phyloP scores from a whole-genome alignment of 2,329 filamentous ascomycete genomes.

The Fusarium oligoseptatum region DNA sequence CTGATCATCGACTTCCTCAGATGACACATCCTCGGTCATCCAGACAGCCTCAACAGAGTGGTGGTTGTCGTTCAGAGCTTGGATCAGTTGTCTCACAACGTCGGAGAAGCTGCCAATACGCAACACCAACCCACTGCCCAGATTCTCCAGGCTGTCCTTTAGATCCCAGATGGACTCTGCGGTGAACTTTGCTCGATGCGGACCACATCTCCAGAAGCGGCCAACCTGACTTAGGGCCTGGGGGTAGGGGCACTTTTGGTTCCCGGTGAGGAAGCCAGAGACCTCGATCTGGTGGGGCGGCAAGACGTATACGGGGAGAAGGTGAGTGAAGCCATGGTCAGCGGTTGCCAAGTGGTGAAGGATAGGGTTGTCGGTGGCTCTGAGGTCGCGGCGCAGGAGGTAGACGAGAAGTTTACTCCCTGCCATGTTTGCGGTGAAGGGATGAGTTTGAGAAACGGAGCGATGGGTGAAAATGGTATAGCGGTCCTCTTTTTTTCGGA shows the following conservation, averaged over 20 bases:
- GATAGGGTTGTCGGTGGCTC: constrained; percentile 80
- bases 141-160: constrained; percentile 70
- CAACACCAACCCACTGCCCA: constrained; percentile 73
- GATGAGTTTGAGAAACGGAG: not conserved
- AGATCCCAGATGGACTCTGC: constrained; percentile 81
- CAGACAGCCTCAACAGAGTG: constrained; percentile 73
- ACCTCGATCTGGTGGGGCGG: constrained; percentile 79
- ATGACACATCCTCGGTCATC: constrained; percentile 79
- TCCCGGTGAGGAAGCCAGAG: constrained; percentile 75
- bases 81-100: constrained; percentile 70
- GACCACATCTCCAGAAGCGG: constrained; percentile 80
- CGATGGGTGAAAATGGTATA: constrained; percentile 3
- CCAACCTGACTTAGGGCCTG: constrained; percentile 75
- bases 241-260: constrained; percentile 73
- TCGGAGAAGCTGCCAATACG: constrained; percentile 73
- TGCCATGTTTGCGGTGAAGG: constrained; percentile 46
- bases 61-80: constrained; percentile 57
- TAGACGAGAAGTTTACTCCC: constrained; percentile 73
- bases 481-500: not conserved
- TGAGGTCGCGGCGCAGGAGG: constrained; percentile 78
- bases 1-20: constrained; percentile 78
- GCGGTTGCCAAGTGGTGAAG: constrained; percentile 69
- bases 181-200: constrained; percentile 78
- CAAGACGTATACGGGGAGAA: constrained; percentile 79
- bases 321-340: constrained; percentile 72